Evolutionary conservation across 1,284 basidiomycete species (phyloP), one percentile per base, ranked within the genome.

Genomic region (Pterula multifida): DNA sequence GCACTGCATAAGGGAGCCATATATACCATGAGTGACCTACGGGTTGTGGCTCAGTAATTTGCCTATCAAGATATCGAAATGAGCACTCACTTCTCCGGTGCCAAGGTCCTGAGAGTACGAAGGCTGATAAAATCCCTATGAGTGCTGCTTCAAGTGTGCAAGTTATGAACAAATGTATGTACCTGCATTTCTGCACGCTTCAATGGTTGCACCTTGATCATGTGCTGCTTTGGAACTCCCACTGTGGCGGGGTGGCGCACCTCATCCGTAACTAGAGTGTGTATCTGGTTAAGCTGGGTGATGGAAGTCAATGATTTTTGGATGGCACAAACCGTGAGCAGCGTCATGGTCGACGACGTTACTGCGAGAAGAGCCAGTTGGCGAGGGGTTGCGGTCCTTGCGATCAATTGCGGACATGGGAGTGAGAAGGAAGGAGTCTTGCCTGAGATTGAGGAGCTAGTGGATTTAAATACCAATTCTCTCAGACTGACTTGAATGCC

Each of bases 81-180:
- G 26, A 22, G 24, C 45, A 53, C 65, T 28, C 36, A 74, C 73
- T 62, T 83, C 79, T 21, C 69, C 68, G 15, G 79, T 73, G 47
- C 90, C 90, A 50, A 93, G 66, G 64, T 93, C 89, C 65, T 95
- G 90, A 1, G 91, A 81, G 63, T 95, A 94, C 0, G 87, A 90
- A 3, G 85, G 89, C 84, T 87, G 56, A 24, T 50, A 32, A 46
- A 42, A 26, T 48, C 9, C n/a, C 28, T 6, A 6, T 32, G 6
- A 32, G 28, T 15, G 28, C 28, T 32, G 6, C 6, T 32, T 55
- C 32, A 55, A 50, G 15, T 26, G 28, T 22, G 51, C 47, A 17
- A 53, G 50, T 52, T 52, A 67, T 58, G 53, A 24, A 45, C 32
- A n/a, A n/a, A n/a, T n/a, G 42, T 68, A 50, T 54, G 26, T 26